phyloP scores from a whole-genome alignment of 1,139 yeast genomes.

The Yarrowia galli region DNA sequence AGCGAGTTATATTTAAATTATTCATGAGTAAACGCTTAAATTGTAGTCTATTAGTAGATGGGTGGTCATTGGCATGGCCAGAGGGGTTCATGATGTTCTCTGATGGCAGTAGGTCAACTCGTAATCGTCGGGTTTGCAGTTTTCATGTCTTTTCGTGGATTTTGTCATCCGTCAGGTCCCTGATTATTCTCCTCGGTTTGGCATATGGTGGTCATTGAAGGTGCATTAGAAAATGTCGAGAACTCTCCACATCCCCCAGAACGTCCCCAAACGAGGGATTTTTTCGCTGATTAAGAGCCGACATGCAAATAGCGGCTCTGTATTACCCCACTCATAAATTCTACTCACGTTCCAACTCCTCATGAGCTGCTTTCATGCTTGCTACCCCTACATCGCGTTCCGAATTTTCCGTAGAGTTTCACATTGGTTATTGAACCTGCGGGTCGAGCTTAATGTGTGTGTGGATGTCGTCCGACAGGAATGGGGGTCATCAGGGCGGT shows the following conservation, averaged over 20 bases:
- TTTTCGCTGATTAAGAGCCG: too few relatives aligned
- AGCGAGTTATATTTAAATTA: not conserved
- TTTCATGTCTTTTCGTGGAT: not conserved
- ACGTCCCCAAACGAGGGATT: not conserved
- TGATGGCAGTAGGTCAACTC: not conserved
- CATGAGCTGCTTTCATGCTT: not conserved
- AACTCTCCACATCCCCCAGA: not conserved
- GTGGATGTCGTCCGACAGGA: not conserved
- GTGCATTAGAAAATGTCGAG: conserved; percentile 8
- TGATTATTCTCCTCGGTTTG: not conserved
- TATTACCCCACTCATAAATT: too few relatives aligned
- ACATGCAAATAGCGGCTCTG: too few relatives aligned
- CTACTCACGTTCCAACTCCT: not conserved
- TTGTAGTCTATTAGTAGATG: not conserved
- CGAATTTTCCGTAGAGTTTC: conserved; percentile 13
- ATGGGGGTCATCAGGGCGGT: not conserved
- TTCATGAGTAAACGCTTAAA: not conserved
- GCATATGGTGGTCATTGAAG: conserved; percentile 28
- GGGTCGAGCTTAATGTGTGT: conserved; percentile 7
- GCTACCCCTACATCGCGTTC: conserved; percentile 34
- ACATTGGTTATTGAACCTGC: conserved; percentile 12
- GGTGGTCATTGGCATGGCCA: too few relatives aligned
- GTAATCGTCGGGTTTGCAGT: not conserved
- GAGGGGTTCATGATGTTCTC: too few relatives aligned
- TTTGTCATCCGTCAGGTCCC: not conserved